A percentile compares a stretch with the other conserved stretches of the same genome.
These are phyloP conservation scores for Hsuehochloa calcarea DNA, from an alignment of 176 grass and related monocot species.

Conservation along the genomic window DNA sequence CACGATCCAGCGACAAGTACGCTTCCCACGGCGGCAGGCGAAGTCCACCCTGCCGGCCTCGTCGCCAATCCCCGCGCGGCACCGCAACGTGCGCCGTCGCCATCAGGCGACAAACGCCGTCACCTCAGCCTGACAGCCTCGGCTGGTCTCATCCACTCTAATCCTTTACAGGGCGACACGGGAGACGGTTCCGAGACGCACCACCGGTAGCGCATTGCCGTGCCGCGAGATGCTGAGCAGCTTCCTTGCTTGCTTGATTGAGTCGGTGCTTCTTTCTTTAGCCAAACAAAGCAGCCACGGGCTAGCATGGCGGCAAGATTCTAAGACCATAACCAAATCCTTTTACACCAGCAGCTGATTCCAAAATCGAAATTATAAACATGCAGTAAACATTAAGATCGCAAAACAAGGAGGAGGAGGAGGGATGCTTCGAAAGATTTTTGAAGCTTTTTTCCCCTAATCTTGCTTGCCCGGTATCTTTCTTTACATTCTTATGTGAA, in stretches of 20 bases:
- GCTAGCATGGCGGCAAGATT: neutral
- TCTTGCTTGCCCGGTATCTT: slow-evolving; percentile 16
- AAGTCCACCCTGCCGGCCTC: slow-evolving; percentile 1
- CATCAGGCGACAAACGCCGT: neutral
- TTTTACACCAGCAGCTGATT: neutral
- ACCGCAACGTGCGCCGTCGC: neutral
- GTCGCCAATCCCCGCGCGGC: slow-evolving; percentile 12
- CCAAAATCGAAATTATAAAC: neutral
- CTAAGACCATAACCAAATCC: neutral
- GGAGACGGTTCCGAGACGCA: neutral
- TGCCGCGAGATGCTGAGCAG: neutral
- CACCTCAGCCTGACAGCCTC: neutral
- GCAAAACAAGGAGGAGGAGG: neutral
- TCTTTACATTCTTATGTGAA: slow-evolving; percentile 27
- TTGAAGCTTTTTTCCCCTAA: neutral
- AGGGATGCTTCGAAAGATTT: neutral
- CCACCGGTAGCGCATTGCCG: neutral
- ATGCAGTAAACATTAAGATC: neutral
- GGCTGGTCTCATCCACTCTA: neutral
- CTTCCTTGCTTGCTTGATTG: neutral
- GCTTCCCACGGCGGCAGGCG: neutral
- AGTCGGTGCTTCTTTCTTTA: neutral
- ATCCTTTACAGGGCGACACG: neutral
- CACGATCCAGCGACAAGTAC: neutral
- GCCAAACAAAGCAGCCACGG: neutral